Base-by-base conservation (phyloP, 371 early-diverging fungal species). In the Haplosporangium sp. region DNA sequence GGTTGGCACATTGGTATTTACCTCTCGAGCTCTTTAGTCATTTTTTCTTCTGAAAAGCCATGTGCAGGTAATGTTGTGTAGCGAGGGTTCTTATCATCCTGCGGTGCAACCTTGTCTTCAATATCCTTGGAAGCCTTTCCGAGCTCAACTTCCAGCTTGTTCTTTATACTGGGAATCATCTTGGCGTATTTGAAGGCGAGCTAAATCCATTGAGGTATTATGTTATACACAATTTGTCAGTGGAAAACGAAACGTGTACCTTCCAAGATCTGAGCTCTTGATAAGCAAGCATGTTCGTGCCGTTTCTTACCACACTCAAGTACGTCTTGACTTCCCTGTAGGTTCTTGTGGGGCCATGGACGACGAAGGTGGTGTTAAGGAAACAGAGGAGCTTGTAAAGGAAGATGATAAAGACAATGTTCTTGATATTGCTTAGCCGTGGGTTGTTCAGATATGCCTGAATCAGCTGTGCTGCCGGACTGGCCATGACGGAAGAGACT, bases 91-190 rank as follows among this genome's bases (percentile, higher is more conserved):
- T 90, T 90, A 6, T 86, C 89, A 29, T 90, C 84, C 58, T 89
- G 87, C 13, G 85, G 82, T 57, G 88, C 86, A 67, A 93, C 86
- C 58, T 91, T 87, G 36, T 91, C 85, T 70, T 96, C 94, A 70
- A 97, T 91, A 14, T 90, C 88, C 54, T 83, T 82, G 62, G 95
- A 81, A 5, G 87, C 86, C 82, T 92, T 92, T 69, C 83, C 86
- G 38, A 97, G 73, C 56, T 89, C 90, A 9, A 82, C 76, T 42
- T 87, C 81, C 68, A 91, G 84, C 60, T 87, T 91, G 11, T 79
- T 79, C 71, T 84, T 83, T 4, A 88, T 84, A 47, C 86, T 75
- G 9, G 91, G 91, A 6, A 90, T 47, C 69, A 83, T 85, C 61
- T 86, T 86, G 38, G 85, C 67, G 70, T 87, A 88, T 48, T 82